Evolutionary conservation across 1,139 yeast species (phyloP).

Genomic region (Lodderomyces oxycetoniae): DNA sequence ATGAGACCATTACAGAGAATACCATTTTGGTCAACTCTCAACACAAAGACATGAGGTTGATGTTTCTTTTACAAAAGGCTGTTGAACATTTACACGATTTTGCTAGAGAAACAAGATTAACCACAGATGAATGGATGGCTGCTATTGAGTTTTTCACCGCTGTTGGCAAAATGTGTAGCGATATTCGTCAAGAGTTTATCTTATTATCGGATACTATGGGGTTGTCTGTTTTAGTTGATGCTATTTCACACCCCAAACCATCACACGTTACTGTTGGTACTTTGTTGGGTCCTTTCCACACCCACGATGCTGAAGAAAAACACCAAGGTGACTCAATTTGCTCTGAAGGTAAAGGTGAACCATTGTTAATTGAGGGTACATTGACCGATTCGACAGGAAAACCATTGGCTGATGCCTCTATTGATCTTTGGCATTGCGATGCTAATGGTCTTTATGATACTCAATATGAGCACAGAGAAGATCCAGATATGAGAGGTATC

Average conservation of each 20-base stretch:
- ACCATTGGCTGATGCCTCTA: constrained; percentile 24
- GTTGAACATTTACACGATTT: constrained; percentile 30
- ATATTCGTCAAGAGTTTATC: constrained; percentile 29
- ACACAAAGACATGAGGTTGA: constrained; percentile 20
- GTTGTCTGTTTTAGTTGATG: constrained; percentile 28
- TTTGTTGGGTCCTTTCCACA: constrained; percentile 31
- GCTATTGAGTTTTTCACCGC: constrained; percentile 26
- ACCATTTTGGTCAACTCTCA: constrained; percentile 24
- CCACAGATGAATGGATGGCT: constrained; percentile 29
- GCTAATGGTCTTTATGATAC: constrained; percentile 36
- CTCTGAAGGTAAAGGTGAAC: constrained; percentile 29
- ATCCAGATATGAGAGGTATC: constrained; percentile 31
- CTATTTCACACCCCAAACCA: constrained; percentile 29
- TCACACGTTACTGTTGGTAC: constrained; percentile 27
- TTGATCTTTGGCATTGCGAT: constrained; percentile 38
- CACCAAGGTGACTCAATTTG: constrained; percentile 24
- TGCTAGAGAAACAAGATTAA: constrained; percentile 28
- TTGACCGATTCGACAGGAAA: constrained; percentile 23
- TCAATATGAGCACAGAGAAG: constrained; percentile 20
- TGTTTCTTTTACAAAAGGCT: constrained; percentile 22
- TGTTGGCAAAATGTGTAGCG: constrained; percentile 27
- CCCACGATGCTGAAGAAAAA: constrained; percentile 27
- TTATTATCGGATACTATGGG: constrained; percentile 28
- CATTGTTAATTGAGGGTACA: constrained; percentile 19
- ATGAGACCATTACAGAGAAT: constrained; percentile 27